Percentiles rank a stretch among this genome's conserved stretches.
Evolutionary conservation across 192 early-diverging fungal genomes (phyloP).

Genomic region (Lobosporangium transversale): DNA sequence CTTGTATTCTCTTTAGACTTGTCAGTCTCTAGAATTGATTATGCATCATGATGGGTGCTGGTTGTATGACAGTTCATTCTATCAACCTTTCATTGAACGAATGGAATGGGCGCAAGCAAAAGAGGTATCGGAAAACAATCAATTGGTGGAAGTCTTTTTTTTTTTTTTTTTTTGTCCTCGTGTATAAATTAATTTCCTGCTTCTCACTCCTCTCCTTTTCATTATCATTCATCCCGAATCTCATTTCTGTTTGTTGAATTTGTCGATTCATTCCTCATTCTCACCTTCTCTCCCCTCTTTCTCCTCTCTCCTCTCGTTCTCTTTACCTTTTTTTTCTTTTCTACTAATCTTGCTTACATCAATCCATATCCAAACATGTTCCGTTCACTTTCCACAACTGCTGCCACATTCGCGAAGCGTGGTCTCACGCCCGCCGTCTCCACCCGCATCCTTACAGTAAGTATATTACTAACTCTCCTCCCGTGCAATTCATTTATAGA

Average conservation of each 20-base stretch:
- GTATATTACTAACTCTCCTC: background rate
- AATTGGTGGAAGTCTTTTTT: too few relatives aligned
- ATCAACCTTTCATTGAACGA: too few relatives aligned
- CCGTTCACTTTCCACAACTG: constrained; percentile 53
- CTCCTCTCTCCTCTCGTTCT: background rate
- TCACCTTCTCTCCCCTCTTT: background rate
- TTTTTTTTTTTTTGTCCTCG: too few relatives aligned
- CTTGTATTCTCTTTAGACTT: too few relatives aligned
- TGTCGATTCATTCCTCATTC: background rate
- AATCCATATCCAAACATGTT: constrained; percentile 44
- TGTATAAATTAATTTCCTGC: background rate
- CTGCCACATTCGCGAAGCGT: constrained; percentile 41
- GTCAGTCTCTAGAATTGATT: too few relatives aligned
- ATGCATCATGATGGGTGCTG: too few relatives aligned
- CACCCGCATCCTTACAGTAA: constrained; percentile 49
- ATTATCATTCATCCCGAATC: too few relatives aligned
- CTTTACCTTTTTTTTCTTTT: background rate
- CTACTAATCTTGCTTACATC: background rate
- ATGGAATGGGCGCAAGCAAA: too few relatives aligned
- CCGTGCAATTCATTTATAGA: too few relatives aligned
- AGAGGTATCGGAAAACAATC: too few relatives aligned
- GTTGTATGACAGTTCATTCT: too few relatives aligned
- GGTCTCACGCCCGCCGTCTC: constrained; percentile 40
- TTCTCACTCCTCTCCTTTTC: background rate
- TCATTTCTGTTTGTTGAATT: too few relatives aligned